Base-by-base conservation (phyloP, 495 filamentous ascomycete genomes). In the Xylaria cubensis region DNA sequence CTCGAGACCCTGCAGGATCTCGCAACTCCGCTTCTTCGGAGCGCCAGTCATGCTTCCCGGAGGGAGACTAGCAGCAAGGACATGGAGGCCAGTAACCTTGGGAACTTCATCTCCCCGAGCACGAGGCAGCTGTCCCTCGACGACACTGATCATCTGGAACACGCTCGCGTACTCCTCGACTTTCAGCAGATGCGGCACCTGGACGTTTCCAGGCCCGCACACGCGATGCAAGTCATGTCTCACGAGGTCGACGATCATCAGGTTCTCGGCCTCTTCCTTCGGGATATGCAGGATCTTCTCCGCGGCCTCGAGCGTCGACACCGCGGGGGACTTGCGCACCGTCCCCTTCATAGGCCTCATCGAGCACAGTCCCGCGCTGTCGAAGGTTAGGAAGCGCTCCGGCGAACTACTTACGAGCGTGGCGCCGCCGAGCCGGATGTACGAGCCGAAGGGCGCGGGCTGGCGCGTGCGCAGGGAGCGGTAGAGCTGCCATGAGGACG, bases 221-320 rank as follows among this genome's bases (percentile, higher is more conserved):
- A 97, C 90, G 46, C 90, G 88, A 79, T 95, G 92, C 26, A 99
- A 84, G 80, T 99, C 96, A 78, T 98, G 95, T 0, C 95, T 87
- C 39, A 97, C 94, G 7, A 99, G 85, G 82, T 98, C 96, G 1
- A 97, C 94, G 72, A 99, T 98, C 96, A 99, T 99, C 8, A 99
- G 88, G 76, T 98, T 98, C 82, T 99, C 96, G 15, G 96, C 95
- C 75, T 90, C 91, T 77, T 98, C 96, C 78, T 99, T 99, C 15
- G 91, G 90, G 1, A 92, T 87, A 63, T 90, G 85, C 4, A 97
- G 87, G 71, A 94, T 88, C 50, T 80, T 79, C 50, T 88, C 89
- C 17, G 95, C 95, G 73, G 91, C 84, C 15, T 84, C 87, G 53
- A 91, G 82, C 1, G 92, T 95, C 0, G 80, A 63, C 0, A 84